phyloP scores from a whole-genome alignment of 2,329 filamentous ascomycete genomes.

The Sporothrix sp. region DNA sequence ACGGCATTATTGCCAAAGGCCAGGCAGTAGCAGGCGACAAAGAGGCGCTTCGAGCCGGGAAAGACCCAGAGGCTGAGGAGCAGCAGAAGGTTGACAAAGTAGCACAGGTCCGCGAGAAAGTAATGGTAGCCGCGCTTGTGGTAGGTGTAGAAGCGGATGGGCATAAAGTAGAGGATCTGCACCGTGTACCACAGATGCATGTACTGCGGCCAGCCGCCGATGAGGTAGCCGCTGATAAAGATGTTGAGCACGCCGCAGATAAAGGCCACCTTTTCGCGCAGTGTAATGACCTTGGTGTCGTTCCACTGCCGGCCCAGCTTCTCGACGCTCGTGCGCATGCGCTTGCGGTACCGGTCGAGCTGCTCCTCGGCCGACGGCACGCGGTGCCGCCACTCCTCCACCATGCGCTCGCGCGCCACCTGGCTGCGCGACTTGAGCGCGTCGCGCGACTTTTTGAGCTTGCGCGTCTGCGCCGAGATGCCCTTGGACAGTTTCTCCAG shows the following conservation, averaged over 20 bases:
- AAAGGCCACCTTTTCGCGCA: slow-evolving; percentile 90
- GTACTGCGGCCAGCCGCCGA: slow-evolving; percentile 73
- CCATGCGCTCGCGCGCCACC: slow-evolving; percentile 76
- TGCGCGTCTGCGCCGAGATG: slow-evolving; percentile 72
- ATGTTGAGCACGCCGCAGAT: slow-evolving; percentile 96
- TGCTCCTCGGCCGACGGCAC: slow-evolving; percentile 85
- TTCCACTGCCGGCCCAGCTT: slow-evolving; percentile 79
- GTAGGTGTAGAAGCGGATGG: slow-evolving; percentile 85
- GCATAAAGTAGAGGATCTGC: slow-evolving; percentile 92
- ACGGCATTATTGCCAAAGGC: slow-evolving; percentile 95
- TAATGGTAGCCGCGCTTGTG: slow-evolving; percentile 90
- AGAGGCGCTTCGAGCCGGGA: slow-evolving; percentile 78
- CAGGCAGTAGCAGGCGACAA: slow-evolving; percentile 85
- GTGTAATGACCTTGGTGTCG: slow-evolving; percentile 76
- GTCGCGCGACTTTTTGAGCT: slow-evolving; percentile 72
- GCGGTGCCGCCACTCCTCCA: slow-evolving; percentile 84
- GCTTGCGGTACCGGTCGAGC: slow-evolving; percentile 78
- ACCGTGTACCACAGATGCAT: slow-evolving; percentile 90
- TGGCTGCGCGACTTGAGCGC: slow-evolving; percentile 66
- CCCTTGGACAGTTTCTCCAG: slow-evolving; percentile 84
- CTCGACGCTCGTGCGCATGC: slow-evolving; percentile 83
- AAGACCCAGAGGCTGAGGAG: slow-evolving; percentile 83
- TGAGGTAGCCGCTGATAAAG: slow-evolving; percentile 88
- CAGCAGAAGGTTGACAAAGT: slow-evolving; percentile 88
- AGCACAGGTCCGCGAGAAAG: slow-evolving; percentile 93